Conservation (phyloP, 2,329 filamentous ascomycete genomes). For the Alternaria tenuissima region DNA sequence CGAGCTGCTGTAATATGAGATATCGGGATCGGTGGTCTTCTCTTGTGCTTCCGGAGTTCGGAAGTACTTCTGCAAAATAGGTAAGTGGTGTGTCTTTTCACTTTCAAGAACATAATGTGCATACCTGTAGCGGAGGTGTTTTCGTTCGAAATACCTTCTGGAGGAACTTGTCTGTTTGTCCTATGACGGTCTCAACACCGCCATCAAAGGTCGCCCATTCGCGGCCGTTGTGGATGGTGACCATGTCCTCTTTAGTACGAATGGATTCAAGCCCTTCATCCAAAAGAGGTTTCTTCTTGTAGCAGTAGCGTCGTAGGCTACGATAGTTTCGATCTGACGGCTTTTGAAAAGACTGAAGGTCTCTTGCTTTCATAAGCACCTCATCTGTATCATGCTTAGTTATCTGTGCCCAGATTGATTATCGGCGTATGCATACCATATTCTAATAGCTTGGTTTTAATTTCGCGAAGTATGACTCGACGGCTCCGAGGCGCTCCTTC, state of each 20-base stretch:
- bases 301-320: slow-evolving; percentile 49
- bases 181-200: slow-evolving; percentile 47
- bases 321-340: slow-evolving; percentile 53
- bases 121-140: slow-evolving; percentile 38
- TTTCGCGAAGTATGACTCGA: slow-evolving; percentile 40
- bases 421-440: slow-evolving; percentile 38
- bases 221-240: slow-evolving; percentile 50
- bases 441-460: slow-evolving; percentile 44
- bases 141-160: slow-evolving; percentile 32
- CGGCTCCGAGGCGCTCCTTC: slow-evolving; percentile 33
- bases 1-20: slow-evolving; percentile 49
- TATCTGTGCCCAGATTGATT: no score
- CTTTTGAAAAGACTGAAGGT: slow-evolving; percentile 49
- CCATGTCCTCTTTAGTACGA: slow-evolving; percentile 52
- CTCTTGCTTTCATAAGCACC: slow-evolving; percentile 51
- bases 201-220: slow-evolving; percentile 55
- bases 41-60: slow-evolving; percentile 50
- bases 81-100: not conserved
- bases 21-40: slow-evolving; percentile 46
- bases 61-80: slow-evolving; percentile 42
- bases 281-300: slow-evolving; percentile 48
- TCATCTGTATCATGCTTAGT: slow-evolving; percentile 36
- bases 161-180: slow-evolving; percentile 34
- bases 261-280: slow-evolving; percentile 49
- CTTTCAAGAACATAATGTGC: not conserved